Evolutionary conservation across 768 basidiomycete species (phyloP), one percentile per base, ranked within the genome.

Genomic region (Agrocybe chaxingu): DNA sequence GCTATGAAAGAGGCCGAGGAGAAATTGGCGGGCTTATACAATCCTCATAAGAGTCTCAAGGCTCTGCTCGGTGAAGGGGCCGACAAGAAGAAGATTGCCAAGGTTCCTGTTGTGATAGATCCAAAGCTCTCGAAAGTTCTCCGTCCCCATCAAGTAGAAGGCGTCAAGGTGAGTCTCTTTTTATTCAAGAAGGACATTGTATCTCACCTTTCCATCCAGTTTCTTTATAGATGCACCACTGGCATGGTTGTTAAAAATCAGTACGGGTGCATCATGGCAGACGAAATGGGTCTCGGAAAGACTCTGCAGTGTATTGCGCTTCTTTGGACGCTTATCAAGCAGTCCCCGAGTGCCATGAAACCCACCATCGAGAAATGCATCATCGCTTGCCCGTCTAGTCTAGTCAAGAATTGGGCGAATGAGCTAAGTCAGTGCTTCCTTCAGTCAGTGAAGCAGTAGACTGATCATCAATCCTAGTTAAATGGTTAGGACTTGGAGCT

Each of bases 321-420:
- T 13, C 69, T 99, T 50, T 98, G 95, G 93, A 98, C 96, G 0
- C 68, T 98, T 9, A 71, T 98, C 44, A 97, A 93, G 67, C 97
- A 99, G 62, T 98, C 97, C 0, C 93, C 97, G 0, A 82, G 85
- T 45, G 74, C 94, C 0, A 83, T 87, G 29, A 97, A 87, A 67
- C 77, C 86, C 1, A 85, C 90, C 0, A 94, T 98, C 55, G 96
- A 98, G 63, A 99, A 98, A 68, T 94, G 89, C 52, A 94, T 99
- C 64, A 97, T 99, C 58, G 95, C 85, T 0, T 99, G 97, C 66
- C 97, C 97, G 0, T 91, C 93, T 7, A 96, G 92, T 76, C 72
- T 99, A 53, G 97, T 99, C 30, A 91, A 90, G 65, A 98, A 98
- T 60, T 99, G 97, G 97, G 96, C 92, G 0, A 98, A 98, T 65